Evolutionary conservation across 2,329 filamentous ascomycete species (phyloP).

Genomic region (Metarhizium album): DNA sequence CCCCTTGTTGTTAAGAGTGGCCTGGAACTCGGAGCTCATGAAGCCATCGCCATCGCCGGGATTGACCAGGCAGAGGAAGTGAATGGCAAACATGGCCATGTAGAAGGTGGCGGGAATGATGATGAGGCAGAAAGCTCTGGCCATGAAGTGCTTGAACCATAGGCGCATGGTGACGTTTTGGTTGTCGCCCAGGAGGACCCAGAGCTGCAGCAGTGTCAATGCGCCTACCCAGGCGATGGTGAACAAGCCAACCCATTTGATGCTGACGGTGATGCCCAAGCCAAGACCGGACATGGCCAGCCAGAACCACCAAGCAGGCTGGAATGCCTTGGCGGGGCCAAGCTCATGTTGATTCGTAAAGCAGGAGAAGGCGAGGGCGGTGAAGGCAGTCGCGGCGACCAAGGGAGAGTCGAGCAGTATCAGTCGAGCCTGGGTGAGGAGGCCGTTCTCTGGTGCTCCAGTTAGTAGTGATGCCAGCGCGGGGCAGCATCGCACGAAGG

Average conservation of each 20-base stretch:
- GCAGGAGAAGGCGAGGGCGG: conserved; percentile 77
- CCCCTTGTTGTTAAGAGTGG: conserved; percentile 88
- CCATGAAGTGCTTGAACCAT: conserved; percentile 90
- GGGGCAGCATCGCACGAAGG: not conserved
- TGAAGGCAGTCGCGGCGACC: conserved; percentile 86
- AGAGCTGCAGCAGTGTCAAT: conserved; percentile 84
- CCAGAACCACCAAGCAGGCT: conserved; percentile 97
- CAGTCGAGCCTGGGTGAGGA: conserved; percentile 86
- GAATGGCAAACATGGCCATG: conserved; percentile 93
- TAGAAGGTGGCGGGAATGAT: conserved; percentile 85
- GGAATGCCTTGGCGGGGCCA: conserved; percentile 79
- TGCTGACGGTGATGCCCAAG: conserved; percentile 81
- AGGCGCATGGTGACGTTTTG: conserved; percentile 75
- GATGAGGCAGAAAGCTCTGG: conserved; percentile 83
- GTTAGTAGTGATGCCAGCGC: conserved; percentile 20
- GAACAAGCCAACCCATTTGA: conserved; percentile 98
- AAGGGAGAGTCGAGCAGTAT: conserved; percentile 95
- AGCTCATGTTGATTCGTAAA: conserved; percentile 97
- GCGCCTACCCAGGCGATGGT: conserved; percentile 96
- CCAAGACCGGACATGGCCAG: conserved; percentile 75
- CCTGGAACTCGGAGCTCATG: conserved; percentile 99
- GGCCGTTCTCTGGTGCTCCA: conserved; percentile 64
- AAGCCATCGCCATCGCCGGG: conserved; percentile 97
- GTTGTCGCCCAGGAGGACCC: conserved; percentile 84
- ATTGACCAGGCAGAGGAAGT: conserved; percentile 87